A percentile compares a stretch with the other conserved stretches of the same genome.
Evolutionary conservation across 352 stramenopile genomes (phyloP).

Genomic region (Phytophthora kernoviae): DNA sequence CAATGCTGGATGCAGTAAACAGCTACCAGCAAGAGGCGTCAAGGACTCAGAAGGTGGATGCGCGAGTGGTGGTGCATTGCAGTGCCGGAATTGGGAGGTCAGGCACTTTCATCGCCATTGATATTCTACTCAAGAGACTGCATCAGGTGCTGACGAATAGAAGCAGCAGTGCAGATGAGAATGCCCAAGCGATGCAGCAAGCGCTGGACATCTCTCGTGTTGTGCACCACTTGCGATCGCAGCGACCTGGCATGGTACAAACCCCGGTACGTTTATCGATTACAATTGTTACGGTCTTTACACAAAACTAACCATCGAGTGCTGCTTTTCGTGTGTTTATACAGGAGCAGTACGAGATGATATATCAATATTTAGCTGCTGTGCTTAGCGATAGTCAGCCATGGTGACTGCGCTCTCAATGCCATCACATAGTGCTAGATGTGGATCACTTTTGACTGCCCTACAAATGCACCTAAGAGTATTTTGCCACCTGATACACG

Average conservation of each 20-base stretch:
- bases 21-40: conserved; percentile 40
- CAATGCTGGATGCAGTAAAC: conserved; percentile 77
- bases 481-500: too few relatives aligned
- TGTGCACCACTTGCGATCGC: conserved; percentile 63
- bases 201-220: conserved; percentile 63
- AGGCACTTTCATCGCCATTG: conserved; percentile 85
- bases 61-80: conserved; percentile 73
- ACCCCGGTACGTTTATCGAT: conserved; percentile 56
- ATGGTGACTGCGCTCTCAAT: conserved; percentile 43
- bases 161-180: conserved; percentile 22
- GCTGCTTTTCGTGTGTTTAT: conserved; percentile 5
- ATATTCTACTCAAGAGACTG: conserved; percentile 72
- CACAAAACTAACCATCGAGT: conserved; percentile 1
- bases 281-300: neutral
- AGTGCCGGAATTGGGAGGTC: conserved; percentile 83
- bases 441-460: neutral
- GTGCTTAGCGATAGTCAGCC: conserved; percentile 54
- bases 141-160: conserved; percentile 26
- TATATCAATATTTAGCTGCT: conserved; percentile 81
- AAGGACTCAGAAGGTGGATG: conserved; percentile 19
- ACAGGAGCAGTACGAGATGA: conserved; percentile 87
- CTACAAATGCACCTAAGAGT: neutral
- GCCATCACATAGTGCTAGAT: neutral
- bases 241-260: conserved; percentile 86
- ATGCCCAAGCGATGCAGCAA: conserved; percentile 23